Evolutionary conservation across 75 land plant genomes (phyloP).

Genomic region (Ceratopteris richardii): DNA sequence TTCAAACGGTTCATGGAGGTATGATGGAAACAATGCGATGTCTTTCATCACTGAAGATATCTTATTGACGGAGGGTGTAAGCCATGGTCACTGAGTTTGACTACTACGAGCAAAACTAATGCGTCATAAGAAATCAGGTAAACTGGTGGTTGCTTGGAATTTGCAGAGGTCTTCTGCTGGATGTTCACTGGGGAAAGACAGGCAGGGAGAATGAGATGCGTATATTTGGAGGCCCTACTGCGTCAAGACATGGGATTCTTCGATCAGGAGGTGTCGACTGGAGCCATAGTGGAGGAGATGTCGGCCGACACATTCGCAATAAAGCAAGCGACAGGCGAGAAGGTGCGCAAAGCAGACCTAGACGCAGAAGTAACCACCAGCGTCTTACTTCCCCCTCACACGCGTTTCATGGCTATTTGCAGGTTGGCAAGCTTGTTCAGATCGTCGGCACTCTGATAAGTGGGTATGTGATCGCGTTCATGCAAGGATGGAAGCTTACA

Average conservation of each 20-base stretch:
- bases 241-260: conserved; percentile 12
- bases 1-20: too few relatives aligned
- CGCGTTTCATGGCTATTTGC: background rate
- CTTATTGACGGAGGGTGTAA: too few relatives aligned
- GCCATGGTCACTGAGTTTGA: too few relatives aligned
- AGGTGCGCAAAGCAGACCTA: conserved; percentile 4
- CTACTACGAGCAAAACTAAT: too few relatives aligned
- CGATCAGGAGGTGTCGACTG: conserved; percentile 7
- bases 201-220: conserved; percentile 3
- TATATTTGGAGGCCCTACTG: conserved; percentile 14
- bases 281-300: conserved; percentile 2
- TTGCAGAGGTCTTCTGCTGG: conserved; percentile 7
- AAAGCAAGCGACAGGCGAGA: conserved; percentile 16
- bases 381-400: background rate
- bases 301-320: conserved; percentile 6
- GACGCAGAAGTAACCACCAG: background rate
- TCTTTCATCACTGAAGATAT: too few relatives aligned
- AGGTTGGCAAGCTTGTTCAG: conserved; percentile 36
- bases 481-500: conserved; percentile 33
- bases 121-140: too few relatives aligned
- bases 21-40: too few relatives aligned
- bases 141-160: too few relatives aligned
- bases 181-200: conserved; percentile 12
- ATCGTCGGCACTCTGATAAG: conserved; percentile 16
- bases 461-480: conserved; percentile 31